Conservation (phyloP, 352 stramenopile species). For the Phytophthora gonapodyides region DNA sequence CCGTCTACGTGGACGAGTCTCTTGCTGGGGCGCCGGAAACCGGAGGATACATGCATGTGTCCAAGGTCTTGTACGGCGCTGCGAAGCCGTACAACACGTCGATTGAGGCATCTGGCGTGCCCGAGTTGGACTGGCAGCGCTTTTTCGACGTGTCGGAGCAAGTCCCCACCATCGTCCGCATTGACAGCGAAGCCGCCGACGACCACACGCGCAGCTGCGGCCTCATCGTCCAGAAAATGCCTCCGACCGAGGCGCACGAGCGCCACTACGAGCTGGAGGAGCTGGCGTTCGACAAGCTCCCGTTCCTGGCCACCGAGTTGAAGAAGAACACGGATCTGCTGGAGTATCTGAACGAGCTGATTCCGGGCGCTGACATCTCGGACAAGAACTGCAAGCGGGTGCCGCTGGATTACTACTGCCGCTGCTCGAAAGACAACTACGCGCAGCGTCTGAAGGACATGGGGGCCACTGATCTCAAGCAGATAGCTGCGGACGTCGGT, state of each 20-base stretch:
- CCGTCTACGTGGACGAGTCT: conserved; percentile 40
- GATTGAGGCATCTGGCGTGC: conserved; percentile 61
- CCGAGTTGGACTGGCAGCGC: conserved; percentile 77
- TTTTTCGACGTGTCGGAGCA: conserved; percentile 89
- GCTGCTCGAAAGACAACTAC: conserved; percentile 81
- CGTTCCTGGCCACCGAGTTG: conserved; percentile 52
- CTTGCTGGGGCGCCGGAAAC: conserved; percentile 25
- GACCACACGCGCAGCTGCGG: conserved; percentile 67
- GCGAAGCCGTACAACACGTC: conserved; percentile 81
- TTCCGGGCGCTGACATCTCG: conserved; percentile 67
- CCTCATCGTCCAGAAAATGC: conserved; percentile 87
- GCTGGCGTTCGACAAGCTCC: conserved; percentile 57
- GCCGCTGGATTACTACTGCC: conserved; percentile 84
- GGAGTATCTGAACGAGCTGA: conserved; percentile 76
- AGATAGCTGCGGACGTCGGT: conserved; percentile 54
- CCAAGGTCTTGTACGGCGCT: conserved; percentile 78
- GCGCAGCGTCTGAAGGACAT: conserved; percentile 56
- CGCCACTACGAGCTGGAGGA: conserved; percentile 68
- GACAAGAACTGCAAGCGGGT: conserved; percentile 60
- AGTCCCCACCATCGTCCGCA: conserved; percentile 80
- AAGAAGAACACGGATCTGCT: conserved; percentile 62
- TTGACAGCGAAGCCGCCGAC: conserved; percentile 57
- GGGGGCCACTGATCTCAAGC: conserved; percentile 46
- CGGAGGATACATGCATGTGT: conserved; percentile 70
- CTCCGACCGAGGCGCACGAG: conserved; percentile 52